Conservation (phyloP, 441 rosid genomes). For the Erysimum cheiri region DNA sequence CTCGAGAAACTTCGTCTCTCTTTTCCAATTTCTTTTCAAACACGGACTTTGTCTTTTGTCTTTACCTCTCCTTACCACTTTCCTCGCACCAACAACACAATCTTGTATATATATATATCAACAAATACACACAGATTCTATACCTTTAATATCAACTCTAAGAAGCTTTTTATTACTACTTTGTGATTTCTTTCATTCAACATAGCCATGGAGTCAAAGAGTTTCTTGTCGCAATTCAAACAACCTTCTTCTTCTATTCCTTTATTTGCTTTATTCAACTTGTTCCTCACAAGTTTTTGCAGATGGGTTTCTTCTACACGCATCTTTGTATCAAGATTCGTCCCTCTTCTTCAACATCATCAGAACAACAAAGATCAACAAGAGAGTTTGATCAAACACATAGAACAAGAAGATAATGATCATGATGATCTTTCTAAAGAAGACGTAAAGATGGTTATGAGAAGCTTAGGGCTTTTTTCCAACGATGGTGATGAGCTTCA, state of each 20-base stretch:
- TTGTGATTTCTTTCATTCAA: constrained; percentile 13
- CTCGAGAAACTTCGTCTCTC: constrained; percentile 36
- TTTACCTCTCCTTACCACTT: constrained; percentile 19
- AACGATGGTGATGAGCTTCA: constrained; percentile 42
- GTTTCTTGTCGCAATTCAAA: constrained; percentile 10
- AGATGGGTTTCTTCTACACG: constrained; percentile 43
- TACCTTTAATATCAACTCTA: constrained; percentile 20
- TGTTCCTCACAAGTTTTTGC: constrained; percentile 24
- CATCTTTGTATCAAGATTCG: constrained; percentile 28
- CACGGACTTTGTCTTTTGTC: constrained; percentile 31
- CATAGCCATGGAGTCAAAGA: constrained; percentile 30
- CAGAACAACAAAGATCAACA: constrained; percentile 9
- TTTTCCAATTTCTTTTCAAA: constrained; percentile 22
- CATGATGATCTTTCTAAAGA: constrained; percentile 34
- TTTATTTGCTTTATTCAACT: constrained; percentile 27
- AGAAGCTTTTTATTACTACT: not conserved
- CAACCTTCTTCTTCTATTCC: constrained; percentile 30
- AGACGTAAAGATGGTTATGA: constrained; percentile 68
- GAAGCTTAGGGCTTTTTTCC: constrained; percentile 50
- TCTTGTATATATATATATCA: constrained; percentile 20
- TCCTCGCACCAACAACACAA: constrained; percentile 24
- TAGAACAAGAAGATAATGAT: not conserved
- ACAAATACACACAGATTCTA: constrained; percentile 4
- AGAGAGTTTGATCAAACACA: constrained; percentile 22
- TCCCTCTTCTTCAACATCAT: constrained; percentile 33